Base-by-base conservation (phyloP, 2,329 filamentous ascomycete species). In the Pseudopyricularia cyperi region DNA sequence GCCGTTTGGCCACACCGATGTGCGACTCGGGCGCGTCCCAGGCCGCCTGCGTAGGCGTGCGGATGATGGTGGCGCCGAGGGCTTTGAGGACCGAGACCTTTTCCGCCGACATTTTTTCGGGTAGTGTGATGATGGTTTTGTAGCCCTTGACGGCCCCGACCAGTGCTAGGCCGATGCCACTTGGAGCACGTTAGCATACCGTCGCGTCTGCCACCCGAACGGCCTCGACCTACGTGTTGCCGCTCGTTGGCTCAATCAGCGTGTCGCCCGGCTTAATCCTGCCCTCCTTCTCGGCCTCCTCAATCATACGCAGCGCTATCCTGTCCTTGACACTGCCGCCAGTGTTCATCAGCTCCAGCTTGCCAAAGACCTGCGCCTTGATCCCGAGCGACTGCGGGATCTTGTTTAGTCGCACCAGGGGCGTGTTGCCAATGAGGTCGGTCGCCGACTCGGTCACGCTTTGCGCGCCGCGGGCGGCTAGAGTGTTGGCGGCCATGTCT, bases 41-140 rank as follows among this genome's bases (percentile, higher is more conserved):
- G 42, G 93, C 91, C 35, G 93, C 93, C 68, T 95, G 89, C 33
- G 90, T 98, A 24, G 93, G 93, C 4, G 93, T 98, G 52, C 93
- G 85, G 66, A 98, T 96, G 69, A 98, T 97, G 64, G 94, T 96
- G 42, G 93, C 93, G 57, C 91, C 91, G 51, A 98, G 79, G 30
- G 93, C 91, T 61, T 89, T 87, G 56, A 98, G 77, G 28, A 98
- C 93, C 2, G 91, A 86, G 37, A 98, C 93, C 71, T 98, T 98
- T 71, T 98, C 93, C 48, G 89, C 87, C 1, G 89, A 96, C 93
- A 98, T 98, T 76, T 98, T 98, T 72, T 98, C 93, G 50, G 93
- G 93, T 46, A 98, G 80, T 11, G 93, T 98, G 68, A 98, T 98
- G 70, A 98, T 97, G 39, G 90, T 94, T 70, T 91, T 91, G 77